Evolutionary conservation across 1,284 basidiomycete species (phyloP).

Genomic region (Ceratobasidium sp.): DNA sequence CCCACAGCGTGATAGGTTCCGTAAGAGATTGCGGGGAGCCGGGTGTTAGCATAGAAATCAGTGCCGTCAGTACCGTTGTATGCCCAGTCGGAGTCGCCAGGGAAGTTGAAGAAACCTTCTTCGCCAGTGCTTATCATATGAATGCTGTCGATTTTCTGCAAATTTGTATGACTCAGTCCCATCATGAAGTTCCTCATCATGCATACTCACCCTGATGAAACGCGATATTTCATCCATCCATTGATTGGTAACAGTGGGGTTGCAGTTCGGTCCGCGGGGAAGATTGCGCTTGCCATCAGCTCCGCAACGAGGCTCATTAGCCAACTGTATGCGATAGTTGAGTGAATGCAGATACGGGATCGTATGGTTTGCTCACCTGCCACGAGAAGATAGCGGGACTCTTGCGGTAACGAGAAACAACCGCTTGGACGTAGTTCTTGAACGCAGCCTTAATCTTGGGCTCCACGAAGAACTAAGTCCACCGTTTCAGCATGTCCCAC

Average conservation of each 20-base stretch:
- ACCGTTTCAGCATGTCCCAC: background rate
- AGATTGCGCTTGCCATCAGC: constrained; percentile 42
- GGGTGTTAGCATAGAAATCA: constrained; percentile 41
- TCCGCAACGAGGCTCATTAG: constrained; percentile 43
- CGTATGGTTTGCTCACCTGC: constrained; percentile 20
- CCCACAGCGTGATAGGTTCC: constrained; percentile 42
- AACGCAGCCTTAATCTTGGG: constrained; percentile 44
- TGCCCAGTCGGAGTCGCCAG: constrained; percentile 39
- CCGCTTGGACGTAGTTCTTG: constrained; percentile 45
- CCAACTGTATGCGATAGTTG: constrained; percentile 1
- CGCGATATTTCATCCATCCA: constrained; percentile 43
- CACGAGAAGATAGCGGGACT: constrained; percentile 43
- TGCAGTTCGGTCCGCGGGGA: constrained; percentile 41
- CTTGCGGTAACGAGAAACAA: constrained; percentile 46
- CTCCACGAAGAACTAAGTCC: constrained; percentile 40
- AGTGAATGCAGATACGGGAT: background rate
- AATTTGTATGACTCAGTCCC: background rate
- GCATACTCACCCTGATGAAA: constrained; percentile 38
- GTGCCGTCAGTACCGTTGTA: constrained; percentile 42
- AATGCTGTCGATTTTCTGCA: constrained; percentile 33
- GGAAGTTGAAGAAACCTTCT: constrained; percentile 42
- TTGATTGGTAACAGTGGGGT: constrained; percentile 9
- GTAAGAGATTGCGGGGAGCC: constrained; percentile 37
- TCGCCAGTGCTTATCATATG: constrained; percentile 41
- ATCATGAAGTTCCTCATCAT: background rate